A percentile compares a stretch with the other conserved stretches of the same genome.
phyloP scores from a whole-genome alignment of 1,139 yeast species.

The Nakaseomyces glabratus region DNA sequence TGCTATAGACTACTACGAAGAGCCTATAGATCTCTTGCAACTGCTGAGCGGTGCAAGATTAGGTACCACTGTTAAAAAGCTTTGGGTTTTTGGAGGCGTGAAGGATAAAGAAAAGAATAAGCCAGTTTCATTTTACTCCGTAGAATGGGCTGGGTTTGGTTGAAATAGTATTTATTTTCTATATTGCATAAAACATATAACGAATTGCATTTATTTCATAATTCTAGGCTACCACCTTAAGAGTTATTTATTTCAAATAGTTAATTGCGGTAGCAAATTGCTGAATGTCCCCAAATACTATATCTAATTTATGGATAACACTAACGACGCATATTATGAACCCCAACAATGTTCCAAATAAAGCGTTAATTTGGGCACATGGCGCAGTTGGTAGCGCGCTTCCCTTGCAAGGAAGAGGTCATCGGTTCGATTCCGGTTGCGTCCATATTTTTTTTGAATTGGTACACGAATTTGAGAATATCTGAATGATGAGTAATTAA shows the following conservation, averaged over 20 bases:
- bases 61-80: constrained; percentile 87
- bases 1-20: constrained; percentile 37
- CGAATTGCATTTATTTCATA: neutral
- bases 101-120: constrained; percentile 14
- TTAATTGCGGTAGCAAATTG: no score
- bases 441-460: no score
- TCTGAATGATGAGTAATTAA: no score
- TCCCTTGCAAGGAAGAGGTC: constrained; percentile 32
- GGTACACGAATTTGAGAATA: no score
- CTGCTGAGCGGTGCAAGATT: constrained; percentile 77
- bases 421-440: constrained; percentile 32
- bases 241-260: no score
- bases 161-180: no score
- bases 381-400: constrained; percentile 33
- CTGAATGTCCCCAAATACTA: neutral
- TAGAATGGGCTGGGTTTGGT: constrained; percentile 82
- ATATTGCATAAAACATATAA: neutral
- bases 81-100: constrained; percentile 59
- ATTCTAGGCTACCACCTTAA: no score
- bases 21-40: constrained; percentile 45
- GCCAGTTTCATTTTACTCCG: constrained; percentile 41
- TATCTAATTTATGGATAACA: neutral
- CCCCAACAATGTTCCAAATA: no score
- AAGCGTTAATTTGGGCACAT: constrained; percentile 21
- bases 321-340: no score